These are phyloP conservation scores for Euphorbia pulcherrima DNA, from an alignment of 345 rosid genomes.

Conservation along the genomic window DNA sequence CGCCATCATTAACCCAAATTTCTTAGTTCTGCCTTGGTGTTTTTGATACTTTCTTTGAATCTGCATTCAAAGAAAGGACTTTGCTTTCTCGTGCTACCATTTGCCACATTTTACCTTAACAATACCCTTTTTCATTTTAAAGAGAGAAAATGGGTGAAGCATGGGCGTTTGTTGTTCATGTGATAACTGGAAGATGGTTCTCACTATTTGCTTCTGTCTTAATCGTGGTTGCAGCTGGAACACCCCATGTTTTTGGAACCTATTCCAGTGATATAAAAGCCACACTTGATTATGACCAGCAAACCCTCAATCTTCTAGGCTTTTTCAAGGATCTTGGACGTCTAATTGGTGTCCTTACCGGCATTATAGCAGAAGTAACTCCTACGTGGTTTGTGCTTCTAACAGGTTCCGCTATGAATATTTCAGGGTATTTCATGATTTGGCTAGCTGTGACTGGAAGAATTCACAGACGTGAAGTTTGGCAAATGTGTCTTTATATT, in stretches of 20 bases:
- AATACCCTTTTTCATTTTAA: no score
- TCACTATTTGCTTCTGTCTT: conserved; percentile 78
- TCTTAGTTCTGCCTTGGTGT: not conserved
- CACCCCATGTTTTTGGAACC: conserved; percentile 70
- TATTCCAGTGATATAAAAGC: conserved; percentile 76
- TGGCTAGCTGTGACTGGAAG: conserved; percentile 69
- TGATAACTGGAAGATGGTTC: conserved; percentile 74
- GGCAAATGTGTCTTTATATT: conserved; percentile 82
- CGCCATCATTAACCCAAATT: no score
- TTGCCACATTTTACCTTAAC: no score
- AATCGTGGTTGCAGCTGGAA: conserved; percentile 85
- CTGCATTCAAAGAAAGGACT: not conserved
- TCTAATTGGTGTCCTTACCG: conserved; percentile 41
- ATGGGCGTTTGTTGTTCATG: conserved; percentile 38
- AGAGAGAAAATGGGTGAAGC: conserved; percentile 25
- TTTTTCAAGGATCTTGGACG: conserved; percentile 89
- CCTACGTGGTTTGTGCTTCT: conserved; percentile 88
- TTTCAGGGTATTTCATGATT: conserved; percentile 75
- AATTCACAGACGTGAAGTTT: conserved; percentile 59
- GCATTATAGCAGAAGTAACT: conserved; percentile 73
- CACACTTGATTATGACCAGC: conserved; percentile 71
- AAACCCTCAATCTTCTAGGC: conserved; percentile 69
- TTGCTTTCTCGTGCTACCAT: not conserved
- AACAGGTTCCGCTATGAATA: conserved; percentile 72
- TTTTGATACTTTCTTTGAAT: not conserved